These are phyloP conservation scores for Aciculosporium take DNA, from an alignment of 2,329 filamentous ascomycete genomes.

Conservation along the genomic window DNA sequence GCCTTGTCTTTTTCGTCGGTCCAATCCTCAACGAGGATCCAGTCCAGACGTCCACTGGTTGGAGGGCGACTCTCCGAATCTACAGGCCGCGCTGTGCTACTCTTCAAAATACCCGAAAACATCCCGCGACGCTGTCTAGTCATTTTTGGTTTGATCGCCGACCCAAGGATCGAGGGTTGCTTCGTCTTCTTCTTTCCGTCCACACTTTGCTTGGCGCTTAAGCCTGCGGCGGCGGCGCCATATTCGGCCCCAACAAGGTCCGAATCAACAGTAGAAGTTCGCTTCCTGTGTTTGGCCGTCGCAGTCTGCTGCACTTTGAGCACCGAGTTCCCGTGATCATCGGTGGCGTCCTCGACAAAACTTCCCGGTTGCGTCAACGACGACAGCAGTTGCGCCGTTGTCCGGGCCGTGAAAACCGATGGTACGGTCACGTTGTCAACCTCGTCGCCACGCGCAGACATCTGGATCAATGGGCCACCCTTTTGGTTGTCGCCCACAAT, in stretches of 20 bases:
- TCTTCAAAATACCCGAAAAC: slow-evolving; percentile 3
- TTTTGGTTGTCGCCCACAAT: slow-evolving; percentile 90
- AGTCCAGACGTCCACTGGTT: slow-evolving; percentile 59
- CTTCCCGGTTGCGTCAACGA: slow-evolving; percentile 64
- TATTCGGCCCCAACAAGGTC: slow-evolving; percentile 16
- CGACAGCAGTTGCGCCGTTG: slow-evolving; percentile 82
- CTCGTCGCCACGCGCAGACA: slow-evolving; percentile 87
- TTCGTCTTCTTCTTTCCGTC: slow-evolving; percentile 12
- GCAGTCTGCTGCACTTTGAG: slow-evolving; percentile 38
- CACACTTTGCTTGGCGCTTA: slow-evolving; percentile 14
- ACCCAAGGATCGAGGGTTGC: slow-evolving; percentile 10
- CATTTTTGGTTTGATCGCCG: slow-evolving; percentile 9
- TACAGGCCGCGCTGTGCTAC: slow-evolving; percentile 16
- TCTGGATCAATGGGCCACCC: slow-evolving; percentile 80
- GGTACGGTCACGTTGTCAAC: slow-evolving; percentile 92
- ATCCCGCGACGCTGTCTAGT: neutral
- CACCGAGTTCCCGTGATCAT: slow-evolving; percentile 44
- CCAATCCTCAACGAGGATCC: slow-evolving; percentile 56
- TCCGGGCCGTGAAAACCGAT: slow-evolving; percentile 86
- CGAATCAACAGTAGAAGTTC: slow-evolving; percentile 12
- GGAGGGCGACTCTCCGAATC: slow-evolving; percentile 49
- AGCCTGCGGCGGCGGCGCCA: slow-evolving; percentile 10
- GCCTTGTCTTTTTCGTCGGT: slow-evolving; percentile 37
- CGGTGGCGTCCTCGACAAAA: slow-evolving; percentile 43
- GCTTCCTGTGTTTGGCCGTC: slow-evolving; percentile 21